These are phyloP conservation scores for Bruguiera gymnorhiza DNA, from an alignment of 345 rosid species.

Conservation along the genomic window DNA sequence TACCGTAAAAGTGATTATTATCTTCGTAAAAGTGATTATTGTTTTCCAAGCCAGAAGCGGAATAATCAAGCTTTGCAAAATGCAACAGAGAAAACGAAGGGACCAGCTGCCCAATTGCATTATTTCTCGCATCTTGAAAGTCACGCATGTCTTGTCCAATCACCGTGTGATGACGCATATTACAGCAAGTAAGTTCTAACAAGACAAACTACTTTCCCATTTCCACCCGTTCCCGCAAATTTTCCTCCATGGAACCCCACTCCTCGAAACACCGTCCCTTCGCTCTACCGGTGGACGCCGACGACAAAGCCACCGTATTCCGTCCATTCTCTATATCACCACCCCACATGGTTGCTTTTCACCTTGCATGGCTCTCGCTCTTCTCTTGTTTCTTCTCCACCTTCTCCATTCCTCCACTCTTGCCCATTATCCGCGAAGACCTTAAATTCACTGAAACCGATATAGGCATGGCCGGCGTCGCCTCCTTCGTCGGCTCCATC, in stretches of 20 bases:
- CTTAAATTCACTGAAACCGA: constrained; percentile 53
- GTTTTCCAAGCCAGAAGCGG: too few species aligned
- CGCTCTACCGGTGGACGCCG: constrained; percentile 45
- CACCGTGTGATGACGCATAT: too few species aligned
- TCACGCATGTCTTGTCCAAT: too few species aligned
- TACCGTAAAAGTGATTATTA: too few species aligned
- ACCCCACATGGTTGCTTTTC: constrained; percentile 75
- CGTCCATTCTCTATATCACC: constrained; percentile 50
- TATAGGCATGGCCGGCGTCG: constrained; percentile 52
- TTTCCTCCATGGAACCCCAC: not conserved
- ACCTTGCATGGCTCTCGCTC: constrained; percentile 82
- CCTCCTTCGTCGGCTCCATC: constrained; percentile 76
- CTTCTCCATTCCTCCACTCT: constrained; percentile 81
- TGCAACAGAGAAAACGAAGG: too few species aligned
- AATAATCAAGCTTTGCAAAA: too few species aligned
- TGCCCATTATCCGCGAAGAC: constrained; percentile 61
- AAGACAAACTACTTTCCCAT: too few species aligned
- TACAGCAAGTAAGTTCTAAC: too few species aligned
- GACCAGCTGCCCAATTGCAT: too few species aligned
- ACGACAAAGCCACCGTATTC: constrained; percentile 58
- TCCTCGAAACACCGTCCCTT: not conserved
- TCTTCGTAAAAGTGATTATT: too few species aligned
- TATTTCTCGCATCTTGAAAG: too few species aligned
- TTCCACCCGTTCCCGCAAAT: too few species aligned
- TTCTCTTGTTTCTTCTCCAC: constrained; percentile 86